Percentiles rank a stretch among this genome's conserved stretches.
Evolutionary conservation across 305 asterid genomes (phyloP).

Genomic region (Rubia tinctorum): DNA sequence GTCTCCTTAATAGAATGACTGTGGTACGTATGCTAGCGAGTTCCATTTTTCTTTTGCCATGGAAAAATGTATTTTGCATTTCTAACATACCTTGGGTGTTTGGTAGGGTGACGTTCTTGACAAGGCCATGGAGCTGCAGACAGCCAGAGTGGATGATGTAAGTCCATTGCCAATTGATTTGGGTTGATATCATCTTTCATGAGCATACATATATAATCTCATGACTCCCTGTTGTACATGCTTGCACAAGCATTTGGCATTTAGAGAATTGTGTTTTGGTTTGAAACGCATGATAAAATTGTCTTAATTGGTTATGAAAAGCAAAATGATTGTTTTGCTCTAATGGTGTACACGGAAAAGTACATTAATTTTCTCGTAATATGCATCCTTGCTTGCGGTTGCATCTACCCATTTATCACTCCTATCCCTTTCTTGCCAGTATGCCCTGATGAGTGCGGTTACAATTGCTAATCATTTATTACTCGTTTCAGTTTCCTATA

Average conservation of each 20-base stretch:
- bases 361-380: not conserved
- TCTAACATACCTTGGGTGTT: slow-evolving; percentile 24
- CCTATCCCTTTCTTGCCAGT: not conserved
- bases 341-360: not conserved
- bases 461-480: not conserved
- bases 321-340: not conserved
- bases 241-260: not conserved
- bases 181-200: slow-evolving; percentile 1
- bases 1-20: slow-evolving; percentile 80
- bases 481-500: not conserved
- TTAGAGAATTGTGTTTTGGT: not conserved
- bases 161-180: slow-evolving; percentile 25
- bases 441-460: not conserved
- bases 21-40: slow-evolving; percentile 58
- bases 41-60: slow-evolving; percentile 14
- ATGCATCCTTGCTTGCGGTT: not conserved
- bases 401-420: not conserved
- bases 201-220: slow-evolving; percentile 4
- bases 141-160: slow-evolving; percentile 92
- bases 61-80: slow-evolving; percentile 19
- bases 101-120: slow-evolving; percentile 96
- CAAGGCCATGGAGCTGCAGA: slow-evolving; percentile 91
- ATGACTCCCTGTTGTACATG: not conserved
- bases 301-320: not conserved
- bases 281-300: not conserved